These are phyloP conservation scores for Hortiboletus flavorubellus DNA, from an alignment of 768 basidiomycete genomes.

Conservation along the genomic window DNA sequence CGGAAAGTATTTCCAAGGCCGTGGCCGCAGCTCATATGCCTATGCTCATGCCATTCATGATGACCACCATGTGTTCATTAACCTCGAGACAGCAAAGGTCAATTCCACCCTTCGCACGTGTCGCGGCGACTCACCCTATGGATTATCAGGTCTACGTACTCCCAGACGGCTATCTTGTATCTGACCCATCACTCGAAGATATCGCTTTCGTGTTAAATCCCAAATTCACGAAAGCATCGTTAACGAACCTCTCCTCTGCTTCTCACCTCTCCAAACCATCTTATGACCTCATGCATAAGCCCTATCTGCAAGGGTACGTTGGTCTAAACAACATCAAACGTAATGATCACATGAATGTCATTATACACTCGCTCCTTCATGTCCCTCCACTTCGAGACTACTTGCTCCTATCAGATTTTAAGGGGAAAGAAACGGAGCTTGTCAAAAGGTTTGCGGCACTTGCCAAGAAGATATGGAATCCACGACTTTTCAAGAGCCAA, in stretches of 20 bases:
- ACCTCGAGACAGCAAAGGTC: conserved; percentile 88
- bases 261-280: conserved; percentile 66
- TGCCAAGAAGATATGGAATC: conserved; percentile 96
- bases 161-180: conserved; percentile 94
- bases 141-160: conserved; percentile 83
- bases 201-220: conserved; percentile 90
- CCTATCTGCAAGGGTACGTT: conserved; percentile 91
- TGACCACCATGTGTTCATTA: conserved; percentile 98
- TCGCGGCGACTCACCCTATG: conserved; percentile 14
- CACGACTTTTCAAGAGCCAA: conserved; percentile 93
- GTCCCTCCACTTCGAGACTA: conserved; percentile 86
- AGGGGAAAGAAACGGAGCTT: conserved; percentile 79
- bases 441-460: conserved; percentile 83
- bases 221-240: conserved; percentile 64
- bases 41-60: conserved; percentile 97
- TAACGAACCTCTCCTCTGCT: conserved; percentile 54
- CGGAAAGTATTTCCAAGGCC: conserved; percentile 98
- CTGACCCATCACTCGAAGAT: conserved; percentile 95
- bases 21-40: conserved; percentile 90
- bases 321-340: conserved; percentile 97
- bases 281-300: conserved; percentile 77
- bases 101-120: conserved; percentile 16
- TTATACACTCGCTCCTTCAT: conserved; percentile 91
- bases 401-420: conserved; percentile 72
- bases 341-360: conserved; percentile 97